Conservation (phyloP, 805 yeast species). For the Hanseniaspora clermontiae region DNA sequence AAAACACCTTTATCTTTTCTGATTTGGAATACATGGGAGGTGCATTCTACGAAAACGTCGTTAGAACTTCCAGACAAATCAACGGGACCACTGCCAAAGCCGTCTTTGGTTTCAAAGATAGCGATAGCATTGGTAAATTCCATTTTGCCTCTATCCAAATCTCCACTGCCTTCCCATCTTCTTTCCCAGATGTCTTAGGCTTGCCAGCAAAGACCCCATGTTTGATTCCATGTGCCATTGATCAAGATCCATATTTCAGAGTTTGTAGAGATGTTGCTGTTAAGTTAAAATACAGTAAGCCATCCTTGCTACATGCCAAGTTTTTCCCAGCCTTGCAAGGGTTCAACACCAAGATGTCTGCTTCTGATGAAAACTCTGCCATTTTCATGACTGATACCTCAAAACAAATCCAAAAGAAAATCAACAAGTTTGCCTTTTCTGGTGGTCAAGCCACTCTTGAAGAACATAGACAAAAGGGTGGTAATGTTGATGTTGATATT, state of each 20-base stretch:
- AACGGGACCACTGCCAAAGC: conserved; percentile 96
- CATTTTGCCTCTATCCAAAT: conserved; percentile 96
- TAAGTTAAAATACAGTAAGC: conserved; percentile 79
- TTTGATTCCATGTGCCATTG: conserved; percentile 96
- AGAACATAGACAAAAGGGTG: conserved; percentile 82
- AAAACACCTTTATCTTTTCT: conserved; percentile 88
- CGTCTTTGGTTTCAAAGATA: conserved; percentile 89
- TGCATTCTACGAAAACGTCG: conserved; percentile 86
- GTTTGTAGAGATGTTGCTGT: conserved; percentile 96
- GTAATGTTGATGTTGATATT: conserved; percentile 90
- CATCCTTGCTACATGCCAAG: conserved; percentile 82
- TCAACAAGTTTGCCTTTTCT: conserved; percentile 90
- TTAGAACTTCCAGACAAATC: conserved; percentile 82
- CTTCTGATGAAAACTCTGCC: conserved; percentile 79
- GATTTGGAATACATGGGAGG: conserved; percentile 90
- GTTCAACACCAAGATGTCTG: conserved; percentile 91
- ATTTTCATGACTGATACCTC: conserved; percentile 92
- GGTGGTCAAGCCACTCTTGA: conserved; percentile 85
- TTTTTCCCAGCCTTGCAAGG: conserved; percentile 99
- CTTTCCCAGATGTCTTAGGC: conserved; percentile 87
- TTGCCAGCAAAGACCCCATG: conserved; percentile 84
- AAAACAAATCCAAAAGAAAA: conserved; percentile 81
- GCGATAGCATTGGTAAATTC: conserved; percentile 85
- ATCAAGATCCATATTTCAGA: conserved; percentile 96
- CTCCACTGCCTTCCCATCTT: conserved; percentile 88